Evolutionary conservation across 2,329 filamentous ascomycete genomes (phyloP), one percentile per base, ranked within the genome.

Genomic region (Coniochaeta prunicola): DNA sequence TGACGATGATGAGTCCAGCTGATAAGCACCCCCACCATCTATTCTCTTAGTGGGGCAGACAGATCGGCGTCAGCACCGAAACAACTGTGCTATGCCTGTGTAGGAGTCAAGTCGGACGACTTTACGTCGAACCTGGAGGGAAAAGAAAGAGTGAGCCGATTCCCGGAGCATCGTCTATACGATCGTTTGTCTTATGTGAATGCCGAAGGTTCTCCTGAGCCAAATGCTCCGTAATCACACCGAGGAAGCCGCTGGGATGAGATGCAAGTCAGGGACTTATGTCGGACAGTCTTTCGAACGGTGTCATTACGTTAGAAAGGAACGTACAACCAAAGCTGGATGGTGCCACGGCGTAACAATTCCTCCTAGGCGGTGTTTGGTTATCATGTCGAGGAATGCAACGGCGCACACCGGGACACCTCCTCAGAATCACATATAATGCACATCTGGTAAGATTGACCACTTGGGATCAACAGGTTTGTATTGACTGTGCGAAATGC

Each of bases 401-500:
- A 13, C 7, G 12, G 40, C 40, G 5, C 8, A 13, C 40, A 45
- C 40, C 3, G 28, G 12, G 24, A 48, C 42, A 26, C 10, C 26
- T 6, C 21, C 17, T 6, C n/a, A 9, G 30, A 34, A 28, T 55
- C 30, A 55, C 31, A 58, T 57, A 30, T 50, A 10, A 45, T 40
- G 50, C 21, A 15, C 57, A 45, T 5, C 13, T 24, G 30, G 53
- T 21, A 7, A 55, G 45, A 58, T 30, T 21, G 63, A 63, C 60
- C 59, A 59, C 57, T 62, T 57, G 61, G 63, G 62, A 60, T 60
- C 61, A 65, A 64, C 34, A 65, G 64, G 62, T 64, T 48, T 58
- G 62, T 66, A 50, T 67, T 65, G 67, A 66, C 65, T 66, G 62
- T 67, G 63, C 60, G 59, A 60, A 60, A 61, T 59, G 60, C 61